These are phyloP conservation scores for Lachancea kluyveri DNA, from an alignment of 805 yeast genomes.

Conservation along the genomic window DNA sequence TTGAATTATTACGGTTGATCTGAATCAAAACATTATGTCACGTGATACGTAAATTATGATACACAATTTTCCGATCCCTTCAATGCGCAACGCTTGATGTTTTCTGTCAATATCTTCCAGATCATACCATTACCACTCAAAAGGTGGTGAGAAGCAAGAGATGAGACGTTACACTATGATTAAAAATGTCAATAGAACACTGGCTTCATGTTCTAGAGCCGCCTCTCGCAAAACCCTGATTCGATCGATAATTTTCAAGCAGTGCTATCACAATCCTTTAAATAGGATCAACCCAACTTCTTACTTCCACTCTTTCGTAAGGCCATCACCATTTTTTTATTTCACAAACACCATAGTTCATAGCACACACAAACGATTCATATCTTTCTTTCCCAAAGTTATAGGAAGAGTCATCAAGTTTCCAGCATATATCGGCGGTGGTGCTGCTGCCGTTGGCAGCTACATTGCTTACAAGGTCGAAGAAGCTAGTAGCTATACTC, in stretches of 20 bases:
- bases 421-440: constrained; percentile 85
- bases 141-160: no score
- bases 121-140: no score
- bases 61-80: constrained; percentile 31
- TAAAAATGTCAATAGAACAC: background rate
- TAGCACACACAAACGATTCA: constrained; percentile 19
- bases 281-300: constrained; percentile 9
- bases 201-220: background rate
- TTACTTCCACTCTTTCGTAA: constrained; percentile 18
- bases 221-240: background rate
- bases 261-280: constrained; percentile 4
- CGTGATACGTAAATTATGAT: no score
- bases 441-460: constrained; percentile 90
- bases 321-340: constrained; percentile 15
- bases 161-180: no score
- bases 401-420: constrained; percentile 49
- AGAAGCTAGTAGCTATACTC: constrained; percentile 69
- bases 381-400: constrained; percentile 42
- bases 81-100: constrained; percentile 13
- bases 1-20: no score
- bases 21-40: no score
- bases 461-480: constrained; percentile 89
- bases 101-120: no score
- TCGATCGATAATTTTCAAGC: constrained; percentile 2
- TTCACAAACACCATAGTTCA: constrained; percentile 14